Evolutionary conservation across 2,329 filamentous ascomycete genomes (phyloP), one percentile per base, ranked within the genome.

Genomic region (Esteya vermicola): DNA sequence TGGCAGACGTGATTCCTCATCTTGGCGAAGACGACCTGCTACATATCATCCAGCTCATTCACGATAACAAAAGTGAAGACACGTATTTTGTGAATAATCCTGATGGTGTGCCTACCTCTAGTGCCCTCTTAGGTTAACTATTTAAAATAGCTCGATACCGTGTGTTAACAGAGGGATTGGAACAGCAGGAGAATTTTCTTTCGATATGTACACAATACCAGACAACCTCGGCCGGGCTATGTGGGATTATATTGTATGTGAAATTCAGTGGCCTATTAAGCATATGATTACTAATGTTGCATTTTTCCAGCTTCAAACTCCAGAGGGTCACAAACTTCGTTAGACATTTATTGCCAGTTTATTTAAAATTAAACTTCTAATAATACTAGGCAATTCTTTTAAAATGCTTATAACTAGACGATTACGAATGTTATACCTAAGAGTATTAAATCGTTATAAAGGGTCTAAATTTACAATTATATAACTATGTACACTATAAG

Each of bases 51-150:
- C 89, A 96, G 64, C 81, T 98, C 75, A 89, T 98, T 46, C 91
- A 96, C 59, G 91, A 98, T 63, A 85, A 95, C 64, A 96, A 96
- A 69, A 79, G 76, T 1, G 75, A 85, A 6, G 86, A 94, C 48
- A 95, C 89, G 1, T 96, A 94, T 63, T 93, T 89, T 37, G 88
- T 93, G 65, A 96, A 95, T 52, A 93, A 98, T 60, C 75, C 95
- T 43, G 91, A 98, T 54, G 82, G 85, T 93, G 65, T 2, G 45
- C 39, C 1, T 46, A 18, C 9, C 25, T 12, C n/a, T 34, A 4
- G 5, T 21, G 19, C 21, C 25, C 6, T 41, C n/a, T 21, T n/a
- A 10, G 33, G 9, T 21, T 26, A 16, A 19, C 23, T 8, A 20
- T n/a, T n/a, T n/a, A n/a, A n/a, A n/a, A n/a, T n/a, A n/a, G n/a